Evolutionary conservation across 441 rosid genomes (phyloP).

Genomic region (Omphalea diandra): DNA sequence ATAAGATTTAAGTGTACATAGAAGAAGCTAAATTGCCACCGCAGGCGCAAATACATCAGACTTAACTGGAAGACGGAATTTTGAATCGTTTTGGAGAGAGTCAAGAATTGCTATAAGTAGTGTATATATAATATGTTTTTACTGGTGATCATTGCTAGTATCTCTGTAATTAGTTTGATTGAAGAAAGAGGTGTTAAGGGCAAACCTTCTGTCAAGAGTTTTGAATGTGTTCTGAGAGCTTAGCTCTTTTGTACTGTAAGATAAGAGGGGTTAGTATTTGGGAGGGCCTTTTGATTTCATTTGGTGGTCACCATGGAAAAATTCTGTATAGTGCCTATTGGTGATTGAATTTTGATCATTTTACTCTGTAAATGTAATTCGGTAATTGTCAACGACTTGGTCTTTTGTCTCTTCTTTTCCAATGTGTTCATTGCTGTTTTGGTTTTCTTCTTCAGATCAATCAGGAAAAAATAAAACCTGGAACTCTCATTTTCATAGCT

Average conservation of each 20-base stretch:
- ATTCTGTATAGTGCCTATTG: conserved; percentile 34
- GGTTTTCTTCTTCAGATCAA: no score
- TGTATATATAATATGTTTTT: conserved; percentile 29
- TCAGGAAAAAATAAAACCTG: no score
- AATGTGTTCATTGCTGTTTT: no score
- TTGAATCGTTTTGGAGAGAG: conserved; percentile 31
- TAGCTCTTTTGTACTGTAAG: conserved; percentile 33
- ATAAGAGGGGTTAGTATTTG: conserved; percentile 18
- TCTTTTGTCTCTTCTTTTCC: neutral
- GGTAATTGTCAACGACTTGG: conserved; percentile 15
- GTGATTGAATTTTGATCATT: conserved; percentile 33
- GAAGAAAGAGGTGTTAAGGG: conserved; percentile 13
- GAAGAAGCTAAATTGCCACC: conserved; percentile 31
- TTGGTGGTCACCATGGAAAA: conserved; percentile 27
- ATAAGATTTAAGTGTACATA: conserved; percentile 59
- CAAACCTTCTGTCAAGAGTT: conserved; percentile 23
- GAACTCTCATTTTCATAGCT: no score
- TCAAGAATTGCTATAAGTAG: conserved; percentile 25
- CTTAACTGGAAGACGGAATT: conserved; percentile 36
- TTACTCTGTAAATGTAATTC: conserved; percentile 32
- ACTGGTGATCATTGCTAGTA: conserved; percentile 26
- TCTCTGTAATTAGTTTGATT: conserved; percentile 36
- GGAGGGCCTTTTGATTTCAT: conserved; percentile 23
- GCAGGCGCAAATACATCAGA: conserved; percentile 21
- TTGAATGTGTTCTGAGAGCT: conserved; percentile 24